These are phyloP conservation scores for Scedosporium apiospermum DNA, from an alignment of 2,329 filamentous ascomycete species.

Conservation along the genomic window DNA sequence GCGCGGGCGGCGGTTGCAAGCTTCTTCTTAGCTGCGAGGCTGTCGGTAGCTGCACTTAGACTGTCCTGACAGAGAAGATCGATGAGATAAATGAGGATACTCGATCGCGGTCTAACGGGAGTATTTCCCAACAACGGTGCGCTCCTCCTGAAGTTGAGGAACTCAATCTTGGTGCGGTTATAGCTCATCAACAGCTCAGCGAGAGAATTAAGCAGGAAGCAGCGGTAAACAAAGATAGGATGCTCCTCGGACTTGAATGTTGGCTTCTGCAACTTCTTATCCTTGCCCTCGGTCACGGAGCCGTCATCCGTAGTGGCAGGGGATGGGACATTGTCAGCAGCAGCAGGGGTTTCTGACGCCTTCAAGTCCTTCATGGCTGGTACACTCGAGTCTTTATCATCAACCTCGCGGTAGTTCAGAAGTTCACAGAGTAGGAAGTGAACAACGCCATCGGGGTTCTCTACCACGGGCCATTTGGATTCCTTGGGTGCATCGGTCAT, in stretches of 20 bases:
- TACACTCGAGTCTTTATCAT: conserved; percentile 46
- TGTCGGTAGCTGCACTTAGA: conserved; percentile 60
- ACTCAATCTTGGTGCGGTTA: conserved; percentile 91
- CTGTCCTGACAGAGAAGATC: conserved; percentile 58
- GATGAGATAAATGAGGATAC: conserved; percentile 87
- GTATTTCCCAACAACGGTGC: conserved; percentile 75
- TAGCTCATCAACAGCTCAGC: conserved; percentile 87
- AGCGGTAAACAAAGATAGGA: conserved; percentile 92
- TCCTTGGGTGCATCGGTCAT: conserved; percentile 65
- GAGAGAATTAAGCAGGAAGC: conserved; percentile 86
- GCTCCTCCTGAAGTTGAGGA: conserved; percentile 97
- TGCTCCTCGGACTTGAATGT: conserved; percentile 87
- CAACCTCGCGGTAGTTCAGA: conserved; percentile 83
- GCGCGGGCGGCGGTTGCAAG: conserved; percentile 77
- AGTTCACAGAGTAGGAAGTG: conserved; percentile 91
- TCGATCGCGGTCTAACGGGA: conserved; percentile 87
- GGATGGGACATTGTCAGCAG: not conserved
- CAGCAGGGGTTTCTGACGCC: not conserved
- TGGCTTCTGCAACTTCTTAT: conserved; percentile 59
- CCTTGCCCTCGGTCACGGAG: conserved; percentile 30
- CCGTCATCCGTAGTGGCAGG: conserved; percentile 22
- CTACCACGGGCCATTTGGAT: conserved; percentile 72
- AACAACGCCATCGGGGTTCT: conserved; percentile 89
- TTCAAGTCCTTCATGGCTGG: conserved; percentile 11
- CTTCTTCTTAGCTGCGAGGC: conserved; percentile 73